A percentile compares a stretch with the other conserved stretches of the same genome.
These are phyloP conservation scores for Scutellaria galericulata DNA, from an alignment of 257 asterid genomes.

Conservation along the genomic window DNA sequence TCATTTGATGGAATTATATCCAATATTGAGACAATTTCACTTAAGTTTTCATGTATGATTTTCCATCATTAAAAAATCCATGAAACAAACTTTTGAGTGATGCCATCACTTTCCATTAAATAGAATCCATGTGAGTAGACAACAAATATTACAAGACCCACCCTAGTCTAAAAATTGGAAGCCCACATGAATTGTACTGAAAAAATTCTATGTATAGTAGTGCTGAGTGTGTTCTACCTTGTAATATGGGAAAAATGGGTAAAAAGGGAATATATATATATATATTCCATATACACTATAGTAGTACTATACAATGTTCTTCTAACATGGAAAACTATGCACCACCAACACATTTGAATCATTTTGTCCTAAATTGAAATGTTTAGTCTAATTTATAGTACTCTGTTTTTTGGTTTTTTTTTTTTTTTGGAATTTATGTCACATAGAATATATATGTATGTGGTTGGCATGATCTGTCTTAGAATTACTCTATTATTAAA, in stretches of 20 bases:
- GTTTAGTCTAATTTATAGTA: slow-evolving; percentile 5
- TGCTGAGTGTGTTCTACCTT: slow-evolving; percentile 39
- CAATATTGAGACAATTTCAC: too few species aligned
- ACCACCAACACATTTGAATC: slow-evolving; percentile 21
- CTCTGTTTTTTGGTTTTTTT: neutral
- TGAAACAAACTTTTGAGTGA: slow-evolving; percentile 35
- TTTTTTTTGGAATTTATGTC: neutral
- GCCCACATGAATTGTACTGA: slow-evolving; percentile 31
- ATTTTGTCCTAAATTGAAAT: slow-evolving; percentile 3
- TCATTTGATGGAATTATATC: neutral
- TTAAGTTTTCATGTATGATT: too few species aligned
- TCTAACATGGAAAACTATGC: slow-evolving; percentile 18
- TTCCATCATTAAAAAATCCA: neutral
- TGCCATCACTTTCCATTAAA: slow-evolving; percentile 38
- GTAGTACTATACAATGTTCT: slow-evolving; percentile 25
- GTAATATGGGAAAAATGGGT: slow-evolving; percentile 31
- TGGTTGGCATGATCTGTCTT: slow-evolving; percentile 26
- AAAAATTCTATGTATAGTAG: slow-evolving; percentile 24
- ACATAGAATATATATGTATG: neutral
- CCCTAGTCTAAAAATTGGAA: slow-evolving; percentile 34
- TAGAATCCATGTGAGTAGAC: slow-evolving; percentile 52
- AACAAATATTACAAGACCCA: slow-evolving; percentile 37
- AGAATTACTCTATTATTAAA: neutral
- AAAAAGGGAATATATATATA: slow-evolving; percentile 29
- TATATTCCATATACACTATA: slow-evolving; percentile 17